phyloP scores from a whole-genome alignment of 176 grass and related monocot genomes.

The Typha latifolia region DNA sequence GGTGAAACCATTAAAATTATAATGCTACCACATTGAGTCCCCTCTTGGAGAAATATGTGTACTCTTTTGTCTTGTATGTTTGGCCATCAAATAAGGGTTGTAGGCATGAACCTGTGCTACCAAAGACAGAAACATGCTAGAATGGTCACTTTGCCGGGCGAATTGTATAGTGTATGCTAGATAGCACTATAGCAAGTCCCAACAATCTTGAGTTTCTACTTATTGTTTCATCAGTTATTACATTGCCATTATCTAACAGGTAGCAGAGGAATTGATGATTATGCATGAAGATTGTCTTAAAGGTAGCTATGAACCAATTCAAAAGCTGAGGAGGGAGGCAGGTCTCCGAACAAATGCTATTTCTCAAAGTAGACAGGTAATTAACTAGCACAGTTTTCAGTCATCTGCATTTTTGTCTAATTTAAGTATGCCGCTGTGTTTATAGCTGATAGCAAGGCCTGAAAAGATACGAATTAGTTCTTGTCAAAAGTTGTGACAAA shows the following conservation, averaged over 20 bases:
- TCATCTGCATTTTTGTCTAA: neutral
- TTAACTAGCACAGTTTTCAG: neutral
- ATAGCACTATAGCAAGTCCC: neutral
- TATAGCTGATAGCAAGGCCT: neutral
- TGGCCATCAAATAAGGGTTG: too few relatives aligned
- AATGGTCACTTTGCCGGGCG: too few relatives aligned
- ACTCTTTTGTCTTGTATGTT: too few relatives aligned
- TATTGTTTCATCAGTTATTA: neutral
- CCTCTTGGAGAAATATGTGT: too few relatives aligned
- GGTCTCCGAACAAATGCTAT: conserved; percentile 37
- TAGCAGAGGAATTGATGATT: conserved; percentile 68
- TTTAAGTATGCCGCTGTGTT: neutral
- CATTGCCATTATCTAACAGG: conserved; percentile 17
- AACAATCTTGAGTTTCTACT: neutral
- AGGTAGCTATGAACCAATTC: conserved; percentile 48
- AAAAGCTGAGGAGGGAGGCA: conserved; percentile 50
- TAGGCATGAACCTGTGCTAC: too few relatives aligned
- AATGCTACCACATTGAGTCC: too few relatives aligned
- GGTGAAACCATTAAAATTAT: too few relatives aligned
- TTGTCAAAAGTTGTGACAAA: neutral
- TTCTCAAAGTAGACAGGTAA: conserved; percentile 57
- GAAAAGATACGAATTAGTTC: neutral
- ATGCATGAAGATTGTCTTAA: conserved; percentile 80
- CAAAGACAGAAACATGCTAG: too few relatives aligned
- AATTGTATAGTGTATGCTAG: neutral